These are phyloP conservation scores for Inonotus hispidus DNA, from an alignment of 1,284 basidiomycete genomes.

Conservation along the genomic window DNA sequence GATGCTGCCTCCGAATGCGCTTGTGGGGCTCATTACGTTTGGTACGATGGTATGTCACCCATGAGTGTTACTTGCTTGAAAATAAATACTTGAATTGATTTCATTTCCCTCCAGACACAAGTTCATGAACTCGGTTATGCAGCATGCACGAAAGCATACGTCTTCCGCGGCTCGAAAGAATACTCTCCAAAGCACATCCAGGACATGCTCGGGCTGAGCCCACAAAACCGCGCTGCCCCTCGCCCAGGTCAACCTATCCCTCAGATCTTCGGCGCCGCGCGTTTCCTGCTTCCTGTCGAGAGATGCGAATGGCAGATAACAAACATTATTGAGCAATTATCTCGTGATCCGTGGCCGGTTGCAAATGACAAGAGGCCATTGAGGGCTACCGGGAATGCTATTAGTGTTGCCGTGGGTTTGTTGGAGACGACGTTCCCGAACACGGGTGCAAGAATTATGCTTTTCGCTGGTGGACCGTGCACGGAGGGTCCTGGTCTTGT, in stretches of 20 bases:
- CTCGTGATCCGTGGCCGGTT: slow-evolving; percentile 96
- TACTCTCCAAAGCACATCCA: slow-evolving; percentile 96
- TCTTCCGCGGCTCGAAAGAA: slow-evolving; percentile 99
- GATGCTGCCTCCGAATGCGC: slow-evolving; percentile 87
- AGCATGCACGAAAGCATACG: slow-evolving; percentile 96
- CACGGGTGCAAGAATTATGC: slow-evolving; percentile 94
- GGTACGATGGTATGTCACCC: slow-evolving; percentile 82
- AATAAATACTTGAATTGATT: not conserved
- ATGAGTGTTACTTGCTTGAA: not conserved
- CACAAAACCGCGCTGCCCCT: slow-evolving; percentile 71
- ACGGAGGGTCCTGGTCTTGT: slow-evolving; percentile 98
- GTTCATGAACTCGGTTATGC: slow-evolving; percentile 98
- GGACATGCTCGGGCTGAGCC: slow-evolving; percentile 93
- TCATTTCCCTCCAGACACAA: slow-evolving; percentile 62
- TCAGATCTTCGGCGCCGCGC: slow-evolving; percentile 82
- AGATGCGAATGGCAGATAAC: slow-evolving; percentile 98
- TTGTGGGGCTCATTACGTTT: slow-evolving; percentile 94
- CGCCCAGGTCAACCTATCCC: slow-evolving; percentile 84
- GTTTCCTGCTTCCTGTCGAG: slow-evolving; percentile 91
- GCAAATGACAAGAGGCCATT: slow-evolving; percentile 94
- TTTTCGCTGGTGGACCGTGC: slow-evolving; percentile 94
- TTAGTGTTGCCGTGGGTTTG: slow-evolving; percentile 93
- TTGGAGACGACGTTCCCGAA: slow-evolving; percentile 96
- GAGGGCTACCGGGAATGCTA: slow-evolving; percentile 92
- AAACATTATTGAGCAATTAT: slow-evolving; percentile 84